Evolutionary conservation across 768 basidiomycete species (phyloP).

Genomic region (Basidioascus undulatus): DNA sequence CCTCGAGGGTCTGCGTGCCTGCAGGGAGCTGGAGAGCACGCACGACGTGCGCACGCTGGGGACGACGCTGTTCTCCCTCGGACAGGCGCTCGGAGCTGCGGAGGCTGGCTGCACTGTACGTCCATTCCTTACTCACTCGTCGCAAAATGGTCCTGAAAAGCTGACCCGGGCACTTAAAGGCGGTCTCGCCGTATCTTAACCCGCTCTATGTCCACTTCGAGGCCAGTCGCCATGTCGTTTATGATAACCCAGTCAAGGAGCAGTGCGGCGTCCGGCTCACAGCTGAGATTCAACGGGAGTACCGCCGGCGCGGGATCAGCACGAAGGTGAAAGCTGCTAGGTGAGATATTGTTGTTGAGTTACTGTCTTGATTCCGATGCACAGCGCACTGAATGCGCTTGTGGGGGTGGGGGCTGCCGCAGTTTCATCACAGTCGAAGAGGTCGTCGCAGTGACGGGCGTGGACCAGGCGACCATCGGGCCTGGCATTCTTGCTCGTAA

Average conservation of each 20-base stretch:
- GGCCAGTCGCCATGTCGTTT: constrained; percentile 2
- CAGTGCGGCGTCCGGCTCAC: constrained; percentile 9
- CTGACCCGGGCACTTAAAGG: too few species aligned
- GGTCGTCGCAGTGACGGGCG: constrained; percentile 5
- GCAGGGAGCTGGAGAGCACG: constrained; percentile 7
- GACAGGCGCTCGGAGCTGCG: constrained; percentile 12
- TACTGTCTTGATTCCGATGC: background rate
- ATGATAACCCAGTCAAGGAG: constrained; percentile 7
- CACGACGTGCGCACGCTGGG: constrained; percentile 11
- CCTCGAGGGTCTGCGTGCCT: constrained; percentile 11
- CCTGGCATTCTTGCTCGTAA: background rate
- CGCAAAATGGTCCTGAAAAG: background rate
- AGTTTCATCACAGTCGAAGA: constrained; percentile 10
- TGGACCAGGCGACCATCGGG: constrained; percentile 1
- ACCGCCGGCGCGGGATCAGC: background rate
- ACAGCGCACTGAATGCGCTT: background rate
- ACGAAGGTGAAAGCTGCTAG: constrained; percentile 12
- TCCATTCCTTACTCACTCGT: too few species aligned
- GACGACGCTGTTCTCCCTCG: constrained; percentile 11
- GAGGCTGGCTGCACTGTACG: constrained; percentile 9
- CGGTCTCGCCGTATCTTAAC: constrained; percentile 13
- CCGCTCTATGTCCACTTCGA: constrained; percentile 11
- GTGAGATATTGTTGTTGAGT: background rate
- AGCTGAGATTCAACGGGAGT: constrained; percentile 8
- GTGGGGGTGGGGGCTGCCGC: background rate